Evolutionary conservation across 192 early-diverging fungal species (phyloP), one percentile per base, ranked within the genome.

Genomic region (Coemansia sp.): DNA sequence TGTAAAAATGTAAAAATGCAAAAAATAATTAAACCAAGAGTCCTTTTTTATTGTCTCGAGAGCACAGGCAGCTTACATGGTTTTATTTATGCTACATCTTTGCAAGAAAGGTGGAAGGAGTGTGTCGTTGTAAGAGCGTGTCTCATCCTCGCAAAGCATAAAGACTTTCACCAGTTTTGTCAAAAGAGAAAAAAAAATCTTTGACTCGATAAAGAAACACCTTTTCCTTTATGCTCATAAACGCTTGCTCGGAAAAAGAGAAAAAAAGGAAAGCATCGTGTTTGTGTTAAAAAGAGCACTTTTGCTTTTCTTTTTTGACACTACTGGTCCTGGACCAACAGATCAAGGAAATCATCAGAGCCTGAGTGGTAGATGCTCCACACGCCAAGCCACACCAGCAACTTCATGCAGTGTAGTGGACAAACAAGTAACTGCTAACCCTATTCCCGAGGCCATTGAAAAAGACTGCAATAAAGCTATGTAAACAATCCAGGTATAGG

Each of bases 101-200:
- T 66, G 42, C 13, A 27, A n/a, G 31, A 16, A 59, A 13, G 54
- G 12, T 22, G 22, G 7, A 22, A 22, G n/a, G 4, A 10, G 42
- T 2, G 42, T 15, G 15, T 43, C 22, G 38, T 4, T 6, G 24
- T 11, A 66, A 66, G 27, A 66, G 15, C 40, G 55, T 59, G 55
- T 59, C 55, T 18, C 29, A 6, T 49, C 47, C 13, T 31, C 65
- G 42, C 38, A 68, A 68, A 68, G 66, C 42, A 27, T 38, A 68
- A 68, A 68, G 66, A 31, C 40, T 6, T 29, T 43, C 38, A 41
- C 41, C 52, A 27, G 13, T 36, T 55, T 55, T 42, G 66, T 27
- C 34, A 42, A 52, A 57, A 24, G n/a, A 38, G 16, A 52, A 42
- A 13, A 4, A 9, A n/a, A 47, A n/a, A 16, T 12, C 12, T 47